Percentiles rank a stretch among this genome's conserved stretches.
Conservation (phyloP, 202 grass and related monocot genomes). For the Digitaria exilis region DNA sequence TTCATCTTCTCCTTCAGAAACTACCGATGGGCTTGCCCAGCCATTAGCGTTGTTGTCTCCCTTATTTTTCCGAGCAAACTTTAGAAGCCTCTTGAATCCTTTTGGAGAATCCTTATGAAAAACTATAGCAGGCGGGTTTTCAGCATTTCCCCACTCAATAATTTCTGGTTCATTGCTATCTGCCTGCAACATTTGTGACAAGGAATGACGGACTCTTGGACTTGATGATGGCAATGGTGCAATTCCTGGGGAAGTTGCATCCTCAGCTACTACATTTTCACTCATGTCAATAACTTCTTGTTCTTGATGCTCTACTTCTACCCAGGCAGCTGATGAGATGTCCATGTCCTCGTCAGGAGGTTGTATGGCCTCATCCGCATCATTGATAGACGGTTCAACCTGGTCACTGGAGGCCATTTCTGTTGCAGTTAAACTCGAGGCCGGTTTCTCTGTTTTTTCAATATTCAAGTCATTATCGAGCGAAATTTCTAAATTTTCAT, state of each 20-base stretch:
- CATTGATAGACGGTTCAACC: constrained; percentile 49
- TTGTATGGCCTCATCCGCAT: constrained; percentile 48
- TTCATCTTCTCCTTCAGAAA: constrained; percentile 98
- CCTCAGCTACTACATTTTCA: constrained; percentile 56
- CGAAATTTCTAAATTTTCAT: constrained; percentile 82
- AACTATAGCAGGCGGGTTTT: constrained; percentile 93
- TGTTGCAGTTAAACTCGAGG: constrained; percentile 53
- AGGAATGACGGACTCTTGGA: constrained; percentile 78
- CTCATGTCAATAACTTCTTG: constrained; percentile 58
- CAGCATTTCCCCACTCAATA: constrained; percentile 99
- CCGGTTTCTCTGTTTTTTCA: constrained; percentile 77
- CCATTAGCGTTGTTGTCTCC: constrained; percentile 70
- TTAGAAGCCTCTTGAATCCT: constrained; percentile 95
- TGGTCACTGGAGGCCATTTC: constrained; percentile 55
- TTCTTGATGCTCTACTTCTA: constrained; percentile 87
- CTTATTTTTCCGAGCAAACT: constrained; percentile 98
- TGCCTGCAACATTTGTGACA: constrained; percentile 99
- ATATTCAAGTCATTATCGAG: constrained; percentile 80
- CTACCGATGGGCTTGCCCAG: constrained; percentile 73
- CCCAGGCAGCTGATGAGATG: constrained; percentile 96
- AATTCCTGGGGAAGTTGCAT: constrained; percentile 50
- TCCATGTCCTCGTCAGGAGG: constrained; percentile 79
- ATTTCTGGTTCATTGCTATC: constrained; percentile 89
- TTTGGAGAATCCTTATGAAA: constrained; percentile 96
- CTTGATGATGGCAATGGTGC: constrained; percentile 63